Percentiles rank a stretch among this genome's conserved stretches.
Conservation (phyloP, 2,329 filamentous ascomycete species). For the Chaetomium olivaceum region DNA sequence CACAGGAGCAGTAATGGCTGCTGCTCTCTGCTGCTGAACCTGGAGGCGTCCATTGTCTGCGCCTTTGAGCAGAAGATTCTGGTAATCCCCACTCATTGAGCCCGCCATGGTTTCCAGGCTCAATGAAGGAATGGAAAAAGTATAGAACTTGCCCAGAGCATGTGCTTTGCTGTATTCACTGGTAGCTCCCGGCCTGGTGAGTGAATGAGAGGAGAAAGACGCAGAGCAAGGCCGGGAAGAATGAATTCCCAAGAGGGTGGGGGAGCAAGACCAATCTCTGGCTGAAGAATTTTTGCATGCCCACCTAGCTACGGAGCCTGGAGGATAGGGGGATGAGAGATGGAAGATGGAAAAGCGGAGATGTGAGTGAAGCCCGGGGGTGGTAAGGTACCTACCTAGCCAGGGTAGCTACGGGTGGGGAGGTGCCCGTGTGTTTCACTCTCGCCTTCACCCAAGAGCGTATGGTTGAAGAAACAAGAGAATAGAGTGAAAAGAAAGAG, state of each 20-base stretch:
- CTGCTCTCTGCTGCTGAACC: not conserved
- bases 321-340: not conserved
- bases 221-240: not conserved
- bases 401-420: too few relatives aligned
- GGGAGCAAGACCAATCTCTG: not conserved
- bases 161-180: not conserved
- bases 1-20: not conserved
- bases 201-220: not conserved
- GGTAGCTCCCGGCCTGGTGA: not conserved
- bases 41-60: slow-evolving; percentile 14
- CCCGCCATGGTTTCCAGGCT: not conserved
- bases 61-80: slow-evolving; percentile 13
- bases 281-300: not conserved
- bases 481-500: not conserved
- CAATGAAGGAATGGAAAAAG: not conserved
- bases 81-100: not conserved
- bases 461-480: not conserved
- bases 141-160: not conserved
- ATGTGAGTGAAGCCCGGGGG: not conserved
- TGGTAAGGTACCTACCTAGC: not conserved
- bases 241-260: not conserved
- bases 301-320: not conserved
- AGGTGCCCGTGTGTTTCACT: not conserved
- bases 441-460: not conserved
- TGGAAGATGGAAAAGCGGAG: not conserved